Conservation (phyloP, 2,329 filamentous ascomycete genomes). For the Ophiosphaerella narmari region DNA sequence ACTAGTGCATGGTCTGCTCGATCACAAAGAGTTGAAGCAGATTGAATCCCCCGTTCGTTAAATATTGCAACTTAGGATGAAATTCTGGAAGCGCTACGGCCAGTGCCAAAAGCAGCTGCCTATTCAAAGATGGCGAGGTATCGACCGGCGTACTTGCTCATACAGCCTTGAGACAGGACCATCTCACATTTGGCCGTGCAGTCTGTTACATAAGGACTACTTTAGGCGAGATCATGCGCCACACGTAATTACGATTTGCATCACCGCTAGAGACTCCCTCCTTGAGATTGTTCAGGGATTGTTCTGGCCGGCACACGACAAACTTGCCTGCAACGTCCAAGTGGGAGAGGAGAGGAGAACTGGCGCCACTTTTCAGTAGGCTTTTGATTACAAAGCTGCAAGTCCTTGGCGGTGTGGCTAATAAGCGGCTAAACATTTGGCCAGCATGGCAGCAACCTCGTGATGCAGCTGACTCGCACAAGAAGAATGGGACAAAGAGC, state of each 20-base stretch:
- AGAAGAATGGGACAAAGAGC: not conserved
- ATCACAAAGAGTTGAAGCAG: too few relatives aligned
- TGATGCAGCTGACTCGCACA: not conserved
- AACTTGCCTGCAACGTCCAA: not conserved
- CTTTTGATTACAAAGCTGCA: not conserved
- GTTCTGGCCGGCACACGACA: not conserved
- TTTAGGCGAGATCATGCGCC: constrained; percentile 12
- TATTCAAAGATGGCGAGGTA: not conserved
- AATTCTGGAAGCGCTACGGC: too few relatives aligned
- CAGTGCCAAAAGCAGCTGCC: too few relatives aligned
- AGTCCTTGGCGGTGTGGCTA: constrained; percentile 7
- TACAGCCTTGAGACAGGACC: too few relatives aligned
- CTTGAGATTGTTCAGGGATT: constrained; percentile 5
- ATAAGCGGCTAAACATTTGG: constrained; percentile 1
- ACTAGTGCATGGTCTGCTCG: too few relatives aligned
- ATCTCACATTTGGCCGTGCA: constrained; percentile 2
- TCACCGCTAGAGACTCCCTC: too few relatives aligned
- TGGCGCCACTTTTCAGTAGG: constrained; percentile 1
- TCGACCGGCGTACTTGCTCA: too few relatives aligned
- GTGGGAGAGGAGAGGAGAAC: not conserved
- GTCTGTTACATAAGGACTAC: constrained; percentile 3
- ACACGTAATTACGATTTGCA: constrained; percentile 6
- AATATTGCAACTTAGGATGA: too few relatives aligned
- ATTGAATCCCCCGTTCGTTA: too few relatives aligned
- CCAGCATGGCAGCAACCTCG: not conserved